Conservation (phyloP, 768 basidiomycete genomes). For the Mycena galericulata region DNA sequence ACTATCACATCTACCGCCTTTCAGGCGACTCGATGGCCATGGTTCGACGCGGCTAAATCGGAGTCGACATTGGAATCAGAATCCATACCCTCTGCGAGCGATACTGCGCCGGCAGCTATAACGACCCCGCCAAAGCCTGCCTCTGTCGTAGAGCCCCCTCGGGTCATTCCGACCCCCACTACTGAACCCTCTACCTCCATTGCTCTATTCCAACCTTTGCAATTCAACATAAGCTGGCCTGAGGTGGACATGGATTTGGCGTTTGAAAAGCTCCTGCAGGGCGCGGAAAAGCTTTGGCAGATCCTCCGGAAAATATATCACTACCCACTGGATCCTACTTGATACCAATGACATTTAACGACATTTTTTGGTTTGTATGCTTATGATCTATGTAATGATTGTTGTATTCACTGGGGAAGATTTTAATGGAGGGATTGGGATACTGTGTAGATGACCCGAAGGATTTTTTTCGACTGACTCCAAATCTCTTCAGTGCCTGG, state of each 20-base stretch:
- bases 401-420: conserved; percentile 18
- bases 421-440: neutral
- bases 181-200: conserved; percentile 8
- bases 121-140: conserved; percentile 24
- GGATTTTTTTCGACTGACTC: neutral
- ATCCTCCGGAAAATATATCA: conserved; percentile 64
- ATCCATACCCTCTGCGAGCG: neutral
- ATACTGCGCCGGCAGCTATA: conserved; percentile 1
- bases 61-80: conserved; percentile 25
- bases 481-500: too few species aligned
- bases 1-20: conserved; percentile 58
- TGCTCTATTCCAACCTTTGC: conserved; percentile 35
- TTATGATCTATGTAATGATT: conserved; percentile 7
- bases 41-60: conserved; percentile 39
- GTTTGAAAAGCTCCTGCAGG: conserved; percentile 51
- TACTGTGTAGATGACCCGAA: neutral
- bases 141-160: conserved; percentile 19
- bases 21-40: conserved; percentile 39
- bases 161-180: conserved; percentile 8
- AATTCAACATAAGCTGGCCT: conserved; percentile 37
- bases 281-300: conserved; percentile 59
- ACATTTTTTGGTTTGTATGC: conserved; percentile 18
- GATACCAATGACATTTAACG: conserved; percentile 31
- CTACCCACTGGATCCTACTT: conserved; percentile 67
- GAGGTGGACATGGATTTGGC: conserved; percentile 39